Percentiles rank a stretch among this genome's conserved stretches.
phyloP scores from a whole-genome alignment of 1,284 basidiomycete genomes.

The Phellinidium pouzarii region DNA sequence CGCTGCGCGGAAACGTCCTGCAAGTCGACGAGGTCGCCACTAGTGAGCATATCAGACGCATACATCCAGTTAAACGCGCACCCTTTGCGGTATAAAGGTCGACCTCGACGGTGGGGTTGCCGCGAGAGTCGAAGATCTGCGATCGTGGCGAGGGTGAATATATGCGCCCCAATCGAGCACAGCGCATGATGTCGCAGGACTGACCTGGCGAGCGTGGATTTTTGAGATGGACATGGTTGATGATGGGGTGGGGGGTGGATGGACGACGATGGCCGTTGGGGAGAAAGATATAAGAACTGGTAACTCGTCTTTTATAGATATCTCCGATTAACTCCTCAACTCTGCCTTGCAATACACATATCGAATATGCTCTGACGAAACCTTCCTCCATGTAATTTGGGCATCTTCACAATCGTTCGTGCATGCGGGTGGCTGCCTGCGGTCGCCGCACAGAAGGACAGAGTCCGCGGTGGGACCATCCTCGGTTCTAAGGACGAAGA shows the following conservation, averaged over 20 bases:
- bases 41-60: constrained; percentile 1
- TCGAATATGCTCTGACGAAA: neutral
- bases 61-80: constrained; percentile 29
- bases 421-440: too few relatives aligned
- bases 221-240: constrained; percentile 78
- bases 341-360: neutral
- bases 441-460: too few relatives aligned
- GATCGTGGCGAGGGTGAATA: constrained; percentile 19
- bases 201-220: constrained; percentile 82
- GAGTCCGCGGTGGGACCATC: too few relatives aligned
- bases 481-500: too few relatives aligned
- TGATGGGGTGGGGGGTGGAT: constrained; percentile 20
- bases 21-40: constrained; percentile 5
- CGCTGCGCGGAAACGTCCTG: constrained; percentile 90
- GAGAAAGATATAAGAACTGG: neutral
- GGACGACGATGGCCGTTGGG: constrained; percentile 14
- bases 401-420: neutral
- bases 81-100: constrained; percentile 86
- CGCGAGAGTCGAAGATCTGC: constrained; percentile 97
- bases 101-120: constrained; percentile 95
- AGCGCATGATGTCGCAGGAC: neutral
- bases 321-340: constrained; percentile 21
- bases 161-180: constrained; percentile 8
- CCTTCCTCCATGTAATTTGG: neutral
- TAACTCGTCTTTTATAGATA: neutral